A percentile compares a stretch with the other conserved stretches of the same genome.
phyloP scores from a whole-genome alignment of 106 monocot species.

The Phalaenopsis equestris region DNA sequence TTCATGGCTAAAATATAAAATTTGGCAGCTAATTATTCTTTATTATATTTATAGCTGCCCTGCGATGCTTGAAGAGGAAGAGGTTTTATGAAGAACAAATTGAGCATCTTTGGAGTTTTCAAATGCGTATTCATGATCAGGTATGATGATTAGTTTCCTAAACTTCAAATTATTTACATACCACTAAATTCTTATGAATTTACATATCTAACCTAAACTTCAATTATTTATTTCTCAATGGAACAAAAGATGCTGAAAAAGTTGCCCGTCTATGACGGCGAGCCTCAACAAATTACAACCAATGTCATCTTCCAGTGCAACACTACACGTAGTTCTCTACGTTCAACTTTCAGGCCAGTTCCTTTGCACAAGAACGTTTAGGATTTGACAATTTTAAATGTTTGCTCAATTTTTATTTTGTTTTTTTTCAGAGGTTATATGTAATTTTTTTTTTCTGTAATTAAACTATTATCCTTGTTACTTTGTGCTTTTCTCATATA shows the following conservation, averaged over 20 bases:
- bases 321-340: background rate
- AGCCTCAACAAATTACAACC: background rate
- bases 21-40: background rate
- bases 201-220: too few relatives aligned
- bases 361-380: background rate
- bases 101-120: slow-evolving; percentile 52
- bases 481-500: too few relatives aligned
- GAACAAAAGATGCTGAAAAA: slow-evolving; percentile 39
- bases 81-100: slow-evolving; percentile 70
- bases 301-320: background rate
- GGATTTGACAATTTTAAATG: too few relatives aligned
- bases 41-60: slow-evolving; percentile 33
- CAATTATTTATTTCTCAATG: background rate
- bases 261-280: background rate
- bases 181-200: too few relatives aligned
- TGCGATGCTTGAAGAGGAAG: slow-evolving; percentile 74
- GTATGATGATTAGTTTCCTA: slow-evolving; percentile 9
- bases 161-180: too few relatives aligned
- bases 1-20: background rate
- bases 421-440: too few relatives aligned
- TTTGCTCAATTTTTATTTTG: too few relatives aligned
- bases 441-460: too few relatives aligned
- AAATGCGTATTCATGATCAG: slow-evolving; percentile 60
- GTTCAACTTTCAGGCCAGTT: background rate
- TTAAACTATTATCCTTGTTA: too few relatives aligned